A percentile compares a stretch with the other conserved stretches of the same genome.
These are phyloP conservation scores for Wickerhamomyces silvicola DNA, from an alignment of 805 yeast species.

Conservation along the genomic window DNA sequence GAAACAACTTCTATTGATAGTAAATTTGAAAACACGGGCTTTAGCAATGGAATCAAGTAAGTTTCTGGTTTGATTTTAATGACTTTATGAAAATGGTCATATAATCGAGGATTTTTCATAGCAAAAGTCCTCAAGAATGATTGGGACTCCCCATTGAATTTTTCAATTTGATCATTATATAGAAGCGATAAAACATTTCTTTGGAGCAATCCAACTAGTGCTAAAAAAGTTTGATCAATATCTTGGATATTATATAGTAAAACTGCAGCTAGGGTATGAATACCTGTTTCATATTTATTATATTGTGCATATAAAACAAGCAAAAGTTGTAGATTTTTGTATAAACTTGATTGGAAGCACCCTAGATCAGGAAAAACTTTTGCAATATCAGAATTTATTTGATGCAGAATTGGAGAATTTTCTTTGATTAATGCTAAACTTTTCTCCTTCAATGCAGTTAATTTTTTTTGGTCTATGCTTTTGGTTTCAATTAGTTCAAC, in stretches of 20 bases:
- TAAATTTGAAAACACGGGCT: slow-evolving; percentile 39
- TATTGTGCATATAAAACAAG: slow-evolving; percentile 26
- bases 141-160: slow-evolving; percentile 31
- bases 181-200: slow-evolving; percentile 28
- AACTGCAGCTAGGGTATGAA: slow-evolving; percentile 35
- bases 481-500: slow-evolving; percentile 33
- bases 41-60: slow-evolving; percentile 37
- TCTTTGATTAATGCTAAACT: slow-evolving; percentile 4
- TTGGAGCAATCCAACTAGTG: slow-evolving; percentile 33
- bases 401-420: slow-evolving; percentile 4
- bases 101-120: slow-evolving; percentile 37
- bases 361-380: slow-evolving; percentile 31
- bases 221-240: slow-evolving; percentile 30
- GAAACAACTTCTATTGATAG: slow-evolving; percentile 40
- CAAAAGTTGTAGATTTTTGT: slow-evolving; percentile 27
- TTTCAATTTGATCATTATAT: slow-evolving; percentile 22
- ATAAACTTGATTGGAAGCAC: slow-evolving; percentile 29
- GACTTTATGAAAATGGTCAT: slow-evolving; percentile 40
- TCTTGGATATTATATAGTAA: slow-evolving; percentile 32
- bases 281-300: slow-evolving; percentile 28
- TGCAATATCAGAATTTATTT: slow-evolving; percentile 19
- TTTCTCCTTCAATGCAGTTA: slow-evolving; percentile 3
- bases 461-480: slow-evolving; percentile 11
- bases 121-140: slow-evolving; percentile 45
- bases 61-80: slow-evolving; percentile 34